A percentile compares a stretch with the other conserved stretches of the same genome.
These are phyloP conservation scores for Helicocarpus griseus DNA, from an alignment of 2,329 filamentous ascomycete species.

Conservation along the genomic window DNA sequence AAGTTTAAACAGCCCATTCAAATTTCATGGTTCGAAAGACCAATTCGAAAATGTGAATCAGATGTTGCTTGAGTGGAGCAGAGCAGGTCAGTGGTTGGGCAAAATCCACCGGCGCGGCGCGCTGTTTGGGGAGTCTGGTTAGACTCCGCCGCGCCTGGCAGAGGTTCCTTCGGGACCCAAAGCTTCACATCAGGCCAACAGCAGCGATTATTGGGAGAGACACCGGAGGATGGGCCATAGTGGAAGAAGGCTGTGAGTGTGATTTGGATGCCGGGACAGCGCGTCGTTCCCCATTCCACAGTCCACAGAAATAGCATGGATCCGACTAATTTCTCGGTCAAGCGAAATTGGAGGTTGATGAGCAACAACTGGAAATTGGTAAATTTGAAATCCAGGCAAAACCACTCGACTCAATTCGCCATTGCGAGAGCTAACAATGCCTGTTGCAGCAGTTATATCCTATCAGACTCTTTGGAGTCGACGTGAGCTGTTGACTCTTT, in stretches of 20 bases:
- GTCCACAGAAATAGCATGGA: neutral
- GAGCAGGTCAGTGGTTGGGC: neutral
- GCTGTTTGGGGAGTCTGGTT: neutral
- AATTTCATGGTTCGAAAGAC: neutral
- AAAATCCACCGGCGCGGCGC: neutral
- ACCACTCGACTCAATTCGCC: neutral
- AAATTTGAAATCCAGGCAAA: neutral
- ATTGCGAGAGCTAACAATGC: neutral
- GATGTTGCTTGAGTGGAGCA: neutral
- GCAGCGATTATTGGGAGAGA: neutral
- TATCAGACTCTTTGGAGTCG: neutral
- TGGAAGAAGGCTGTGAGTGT: neutral
- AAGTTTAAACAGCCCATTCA: neutral
- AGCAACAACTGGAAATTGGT: neutral
- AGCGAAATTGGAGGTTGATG: slow-evolving; percentile 1
- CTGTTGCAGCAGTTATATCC: neutral
- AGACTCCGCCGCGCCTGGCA: neutral
- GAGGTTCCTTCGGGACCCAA: neutral
- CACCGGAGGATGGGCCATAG: neutral
- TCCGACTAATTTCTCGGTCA: slow-evolving; percentile 3
- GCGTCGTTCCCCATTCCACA: neutral
- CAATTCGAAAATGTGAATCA: neutral
- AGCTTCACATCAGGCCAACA: neutral
- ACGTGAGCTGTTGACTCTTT: neutral
- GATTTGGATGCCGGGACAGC: neutral